phyloP scores from a whole-genome alignment of 192 early-diverging fungal genomes.

The Linnemannia elongata region DNA sequence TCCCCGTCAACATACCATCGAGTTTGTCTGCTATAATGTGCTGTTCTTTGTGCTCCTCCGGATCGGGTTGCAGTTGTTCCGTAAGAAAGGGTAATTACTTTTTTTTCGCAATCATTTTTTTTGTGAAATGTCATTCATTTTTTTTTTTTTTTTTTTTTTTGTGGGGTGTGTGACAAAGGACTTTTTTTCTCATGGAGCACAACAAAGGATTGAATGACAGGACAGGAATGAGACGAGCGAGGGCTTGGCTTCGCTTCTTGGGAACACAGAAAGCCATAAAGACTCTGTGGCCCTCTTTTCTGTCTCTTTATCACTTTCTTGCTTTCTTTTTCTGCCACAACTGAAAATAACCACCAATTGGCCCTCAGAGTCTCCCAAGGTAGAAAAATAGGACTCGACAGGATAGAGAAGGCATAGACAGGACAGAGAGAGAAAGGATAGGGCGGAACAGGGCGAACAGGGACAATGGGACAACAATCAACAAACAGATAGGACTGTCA shows the following conservation, averaged over 20 bases:
- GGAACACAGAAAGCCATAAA: background rate
- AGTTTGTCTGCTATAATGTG: constrained; percentile 56
- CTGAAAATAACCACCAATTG: background rate
- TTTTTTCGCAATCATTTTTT: background rate
- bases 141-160: background rate
- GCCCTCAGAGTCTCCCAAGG: background rate
- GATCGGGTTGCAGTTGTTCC: constrained; percentile 37
- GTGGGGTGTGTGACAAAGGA: background rate
- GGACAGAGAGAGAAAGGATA: background rate
- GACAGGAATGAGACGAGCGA: background rate
- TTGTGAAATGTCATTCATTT: background rate
- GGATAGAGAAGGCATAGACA: background rate
- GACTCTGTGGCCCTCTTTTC: background rate
- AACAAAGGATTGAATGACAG: background rate
- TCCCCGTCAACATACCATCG: constrained; percentile 51
- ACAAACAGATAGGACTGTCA: background rate
- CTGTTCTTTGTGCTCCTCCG: constrained; percentile 52
- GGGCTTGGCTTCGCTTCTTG: background rate
- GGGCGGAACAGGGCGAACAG: background rate
- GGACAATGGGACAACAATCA: background rate
- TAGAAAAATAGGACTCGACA: background rate
- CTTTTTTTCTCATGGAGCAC: background rate
- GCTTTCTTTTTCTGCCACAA: background rate
- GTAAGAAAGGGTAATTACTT: constrained; percentile 49
- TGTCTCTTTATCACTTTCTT: background rate